Evolutionary conservation across 257 asterid species (phyloP).

Genomic region (Capsicum chinense): DNA sequence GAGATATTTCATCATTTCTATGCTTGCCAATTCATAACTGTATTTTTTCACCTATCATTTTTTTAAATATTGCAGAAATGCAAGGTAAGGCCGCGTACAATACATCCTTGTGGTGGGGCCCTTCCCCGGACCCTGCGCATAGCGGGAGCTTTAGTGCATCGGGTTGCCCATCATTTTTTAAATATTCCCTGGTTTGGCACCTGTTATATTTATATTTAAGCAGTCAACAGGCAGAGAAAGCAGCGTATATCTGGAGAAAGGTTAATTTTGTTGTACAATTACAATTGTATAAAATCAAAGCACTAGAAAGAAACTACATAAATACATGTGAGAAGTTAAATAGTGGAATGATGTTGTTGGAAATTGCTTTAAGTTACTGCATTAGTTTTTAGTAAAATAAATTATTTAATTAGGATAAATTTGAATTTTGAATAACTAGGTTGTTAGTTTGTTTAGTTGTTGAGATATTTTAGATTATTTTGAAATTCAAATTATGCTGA

Average conservation of each 20-base stretch:
- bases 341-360: neutral
- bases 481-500: no score
- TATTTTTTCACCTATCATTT: neutral
- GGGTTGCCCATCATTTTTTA: no score
- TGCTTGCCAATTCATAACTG: neutral
- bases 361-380: no score
- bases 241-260: neutral
- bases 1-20: neutral
- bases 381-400: no score
- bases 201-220: neutral
- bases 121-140: no score
- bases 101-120: no score
- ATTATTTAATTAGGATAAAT: no score
- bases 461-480: no score
- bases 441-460: no score
- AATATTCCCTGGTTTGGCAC: neutral
- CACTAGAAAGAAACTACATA: conserved; percentile 7
- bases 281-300: neutral
- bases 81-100: no score
- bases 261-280: neutral
- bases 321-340: neutral
- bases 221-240: neutral
- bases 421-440: no score
- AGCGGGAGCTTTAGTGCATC: no score
- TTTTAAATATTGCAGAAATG: neutral